Conservation (phyloP, 1,284 basidiomycete genomes). For the Amylostereum areolatum region DNA sequence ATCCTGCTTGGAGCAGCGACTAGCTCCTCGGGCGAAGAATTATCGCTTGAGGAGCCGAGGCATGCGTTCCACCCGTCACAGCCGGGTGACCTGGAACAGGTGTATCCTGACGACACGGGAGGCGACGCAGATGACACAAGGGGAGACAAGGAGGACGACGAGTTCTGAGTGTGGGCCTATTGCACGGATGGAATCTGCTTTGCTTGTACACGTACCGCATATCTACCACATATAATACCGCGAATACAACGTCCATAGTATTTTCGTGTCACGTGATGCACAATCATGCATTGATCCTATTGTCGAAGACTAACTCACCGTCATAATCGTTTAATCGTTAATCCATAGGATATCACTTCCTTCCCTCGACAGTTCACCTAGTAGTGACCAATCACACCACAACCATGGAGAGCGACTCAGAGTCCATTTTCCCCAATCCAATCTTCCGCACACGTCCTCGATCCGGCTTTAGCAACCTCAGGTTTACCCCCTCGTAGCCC, state of each 20-base stretch:
- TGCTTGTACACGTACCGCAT: neutral
- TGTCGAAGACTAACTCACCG: too few species aligned
- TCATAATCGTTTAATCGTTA: too few species aligned
- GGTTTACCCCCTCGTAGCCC: neutral
- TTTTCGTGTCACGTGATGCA: too few species aligned
- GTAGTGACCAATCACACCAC: too few species aligned
- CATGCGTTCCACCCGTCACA: conserved; percentile 17
- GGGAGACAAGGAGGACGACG: conserved; percentile 9
- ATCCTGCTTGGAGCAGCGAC: conserved; percentile 54
- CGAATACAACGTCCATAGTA: too few species aligned
- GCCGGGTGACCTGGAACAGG: conserved; percentile 16
- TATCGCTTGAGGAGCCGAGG: conserved; percentile 23
- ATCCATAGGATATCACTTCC: too few species aligned
- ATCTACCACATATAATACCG: neutral
- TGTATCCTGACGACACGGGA: conserved; percentile 10
- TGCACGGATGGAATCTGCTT: neutral
- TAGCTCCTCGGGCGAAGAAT: conserved; percentile 57
- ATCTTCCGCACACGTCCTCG: too few species aligned
- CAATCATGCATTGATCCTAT: too few species aligned
- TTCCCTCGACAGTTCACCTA: too few species aligned
- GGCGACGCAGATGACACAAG: conserved; percentile 9
- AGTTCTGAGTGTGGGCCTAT: neutral
- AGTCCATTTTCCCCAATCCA: too few species aligned
- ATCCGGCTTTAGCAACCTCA: too few species aligned
- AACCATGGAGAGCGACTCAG: too few species aligned